These are phyloP conservation scores for Ganoderma resinaceum DNA, from an alignment of 1,284 basidiomycete species.

Conservation along the genomic window DNA sequence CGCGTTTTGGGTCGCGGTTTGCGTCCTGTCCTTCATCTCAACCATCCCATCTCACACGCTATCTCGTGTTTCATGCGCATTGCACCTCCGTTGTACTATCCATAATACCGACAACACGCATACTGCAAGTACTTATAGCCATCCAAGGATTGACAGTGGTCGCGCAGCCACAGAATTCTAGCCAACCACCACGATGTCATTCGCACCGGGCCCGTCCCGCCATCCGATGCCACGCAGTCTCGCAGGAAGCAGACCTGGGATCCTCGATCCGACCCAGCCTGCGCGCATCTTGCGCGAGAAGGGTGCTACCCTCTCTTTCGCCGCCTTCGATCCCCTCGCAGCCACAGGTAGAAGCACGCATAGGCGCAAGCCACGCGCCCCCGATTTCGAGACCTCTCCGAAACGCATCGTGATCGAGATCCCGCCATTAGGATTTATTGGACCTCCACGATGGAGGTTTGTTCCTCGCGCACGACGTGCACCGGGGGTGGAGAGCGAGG, in stretches of 20 bases:
- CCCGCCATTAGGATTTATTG: constrained; percentile 38
- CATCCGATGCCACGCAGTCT: constrained; percentile 24
- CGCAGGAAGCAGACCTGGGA: constrained; percentile 53
- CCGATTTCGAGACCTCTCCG: constrained; percentile 55
- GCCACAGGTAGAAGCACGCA: constrained; percentile 52
- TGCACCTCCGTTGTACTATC: background rate
- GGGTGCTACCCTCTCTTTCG: constrained; percentile 65
- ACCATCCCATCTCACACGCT: background rate
- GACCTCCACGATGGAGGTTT: constrained; percentile 66
- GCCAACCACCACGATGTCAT: constrained; percentile 25
- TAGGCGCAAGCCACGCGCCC: constrained; percentile 39
- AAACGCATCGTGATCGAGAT: constrained; percentile 78
- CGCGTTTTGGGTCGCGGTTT: constrained; percentile 4
- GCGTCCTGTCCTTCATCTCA: constrained; percentile 6
- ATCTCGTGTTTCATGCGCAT: background rate
- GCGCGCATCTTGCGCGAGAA: constrained; percentile 62
- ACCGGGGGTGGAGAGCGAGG: constrained; percentile 65
- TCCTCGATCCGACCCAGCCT: constrained; percentile 65
- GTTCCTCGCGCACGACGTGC: constrained; percentile 70
- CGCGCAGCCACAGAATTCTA: background rate
- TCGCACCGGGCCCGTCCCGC: constrained; percentile 25
- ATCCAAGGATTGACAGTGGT: background rate
- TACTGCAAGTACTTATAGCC: no score
- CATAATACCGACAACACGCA: background rate
- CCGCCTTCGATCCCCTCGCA: constrained; percentile 70